These are phyloP conservation scores for Zychaea mexicana DNA, from an alignment of 371 early-diverging fungal genomes.

Conservation along the genomic window DNA sequence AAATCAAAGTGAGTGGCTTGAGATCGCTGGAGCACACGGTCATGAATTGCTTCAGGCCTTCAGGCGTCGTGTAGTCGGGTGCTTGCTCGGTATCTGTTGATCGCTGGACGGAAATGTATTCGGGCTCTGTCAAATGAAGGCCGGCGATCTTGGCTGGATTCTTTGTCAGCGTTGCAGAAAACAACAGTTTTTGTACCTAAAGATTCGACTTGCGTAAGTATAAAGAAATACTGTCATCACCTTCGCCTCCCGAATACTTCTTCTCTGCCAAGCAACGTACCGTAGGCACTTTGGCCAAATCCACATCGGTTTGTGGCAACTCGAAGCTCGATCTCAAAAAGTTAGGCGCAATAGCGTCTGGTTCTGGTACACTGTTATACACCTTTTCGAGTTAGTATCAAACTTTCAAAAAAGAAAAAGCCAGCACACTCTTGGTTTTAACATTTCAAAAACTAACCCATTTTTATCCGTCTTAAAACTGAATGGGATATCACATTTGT, in stretches of 20 bases:
- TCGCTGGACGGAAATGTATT: slow-evolving; percentile 68
- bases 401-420: not conserved
- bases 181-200: slow-evolving; percentile 84
- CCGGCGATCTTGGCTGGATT: slow-evolving; percentile 91
- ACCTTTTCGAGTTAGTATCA: not conserved
- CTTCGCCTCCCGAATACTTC: not conserved
- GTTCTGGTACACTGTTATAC: slow-evolving; percentile 41
- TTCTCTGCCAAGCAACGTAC: slow-evolving; percentile 22
- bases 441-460: slow-evolving; percentile 19
- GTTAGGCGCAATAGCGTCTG: slow-evolving; percentile 61
- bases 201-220: too few species aligned
- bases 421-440: not conserved
- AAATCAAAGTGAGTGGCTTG: slow-evolving; percentile 79
- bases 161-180: slow-evolving; percentile 92
- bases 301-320: slow-evolving; percentile 54
- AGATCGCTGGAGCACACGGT: slow-evolving; percentile 60
- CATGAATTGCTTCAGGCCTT: slow-evolving; percentile 72
- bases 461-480: slow-evolving; percentile 27
- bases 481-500: slow-evolving; percentile 8
- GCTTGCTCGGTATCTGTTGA: slow-evolving; percentile 36
- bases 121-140: slow-evolving; percentile 77
- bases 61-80: slow-evolving; percentile 63
- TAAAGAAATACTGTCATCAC: too few species aligned
- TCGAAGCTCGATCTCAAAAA: slow-evolving; percentile 46
- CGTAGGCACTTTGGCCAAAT: slow-evolving; percentile 54